Conservation (phyloP, 2,329 filamentous ascomycete genomes). For the Colletotrichum shisoi region DNA sequence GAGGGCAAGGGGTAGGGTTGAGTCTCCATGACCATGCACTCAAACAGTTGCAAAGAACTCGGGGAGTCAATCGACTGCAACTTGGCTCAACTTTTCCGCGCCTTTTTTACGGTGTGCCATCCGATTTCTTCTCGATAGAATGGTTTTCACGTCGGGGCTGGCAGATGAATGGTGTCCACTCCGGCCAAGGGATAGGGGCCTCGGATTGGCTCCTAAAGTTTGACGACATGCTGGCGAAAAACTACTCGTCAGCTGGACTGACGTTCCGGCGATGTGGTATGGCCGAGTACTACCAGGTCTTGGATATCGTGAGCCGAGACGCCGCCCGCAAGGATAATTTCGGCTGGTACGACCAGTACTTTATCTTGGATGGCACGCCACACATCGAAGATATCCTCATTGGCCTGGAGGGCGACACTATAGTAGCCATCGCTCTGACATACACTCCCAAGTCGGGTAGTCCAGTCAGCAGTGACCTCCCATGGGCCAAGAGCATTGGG, state of each 20-base stretch:
- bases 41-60: conserved; percentile 57
- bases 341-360: conserved; percentile 69
- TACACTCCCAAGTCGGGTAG: conserved; percentile 60
- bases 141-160: conserved; percentile 66
- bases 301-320: conserved; percentile 60
- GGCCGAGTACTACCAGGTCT: conserved; percentile 56
- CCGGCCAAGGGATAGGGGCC: conserved; percentile 56
- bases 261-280: conserved; percentile 56
- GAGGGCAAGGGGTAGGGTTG: conserved; percentile 60
- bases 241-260: conserved; percentile 52
- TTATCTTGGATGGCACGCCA: conserved; percentile 57
- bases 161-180: conserved; percentile 52
- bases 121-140: conserved; percentile 52
- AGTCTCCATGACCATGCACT: conserved; percentile 63
- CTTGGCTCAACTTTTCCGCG: conserved; percentile 67
- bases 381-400: conserved; percentile 63
- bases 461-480: conserved; percentile 59
- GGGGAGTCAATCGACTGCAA: conserved; percentile 62
- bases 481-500: conserved; percentile 62
- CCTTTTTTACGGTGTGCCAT: conserved; percentile 63
- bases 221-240: conserved; percentile 56
- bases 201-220: conserved; percentile 65
- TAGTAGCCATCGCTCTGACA: conserved; percentile 64
- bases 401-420: conserved; percentile 56
- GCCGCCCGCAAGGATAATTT: conserved; percentile 57